phyloP scores from a whole-genome alignment of 139 green algal species.

The Coccomyxa sp. region DNA sequence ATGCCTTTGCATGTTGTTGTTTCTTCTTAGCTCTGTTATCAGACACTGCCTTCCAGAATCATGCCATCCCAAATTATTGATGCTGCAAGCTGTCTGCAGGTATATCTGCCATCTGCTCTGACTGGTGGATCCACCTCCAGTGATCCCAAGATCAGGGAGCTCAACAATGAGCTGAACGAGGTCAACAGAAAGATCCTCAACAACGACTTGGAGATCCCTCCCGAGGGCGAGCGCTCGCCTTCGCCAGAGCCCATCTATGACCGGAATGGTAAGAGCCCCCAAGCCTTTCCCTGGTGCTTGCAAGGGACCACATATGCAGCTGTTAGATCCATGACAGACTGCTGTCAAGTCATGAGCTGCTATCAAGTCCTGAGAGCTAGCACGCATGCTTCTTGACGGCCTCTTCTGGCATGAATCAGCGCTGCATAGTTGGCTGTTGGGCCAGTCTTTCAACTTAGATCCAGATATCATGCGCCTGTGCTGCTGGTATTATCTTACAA shows the following conservation, averaged over 20 bases:
- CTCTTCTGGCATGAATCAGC: too few species aligned
- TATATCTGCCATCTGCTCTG: constrained; percentile 39
- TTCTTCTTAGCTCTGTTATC: not conserved
- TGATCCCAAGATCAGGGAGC: constrained; percentile 36
- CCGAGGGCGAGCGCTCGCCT: constrained; percentile 81
- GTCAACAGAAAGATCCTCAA: constrained; percentile 39
- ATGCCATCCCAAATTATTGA: not conserved
- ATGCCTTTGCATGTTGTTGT: not conserved
- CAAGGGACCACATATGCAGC: too few species aligned
- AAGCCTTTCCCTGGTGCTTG: too few species aligned
- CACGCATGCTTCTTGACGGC: too few species aligned
- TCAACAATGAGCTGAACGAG: constrained; percentile 43
- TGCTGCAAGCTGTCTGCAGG: constrained; percentile 11
- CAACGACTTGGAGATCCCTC: constrained; percentile 44
- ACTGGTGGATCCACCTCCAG: constrained; percentile 21
- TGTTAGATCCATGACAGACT: too few species aligned
- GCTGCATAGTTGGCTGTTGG: too few species aligned
- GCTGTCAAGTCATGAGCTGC: too few species aligned
- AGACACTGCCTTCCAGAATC: not conserved
- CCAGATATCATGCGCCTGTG: too few species aligned
- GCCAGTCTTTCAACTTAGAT: too few species aligned
- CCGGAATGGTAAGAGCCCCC: constrained; percentile 68
- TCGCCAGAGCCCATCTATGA: constrained; percentile 94
- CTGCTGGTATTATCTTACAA: too few species aligned
- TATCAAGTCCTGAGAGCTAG: too few species aligned